Conservation (phyloP, 129 eudicot genomes). For the Deinandra increscens region DNA sequence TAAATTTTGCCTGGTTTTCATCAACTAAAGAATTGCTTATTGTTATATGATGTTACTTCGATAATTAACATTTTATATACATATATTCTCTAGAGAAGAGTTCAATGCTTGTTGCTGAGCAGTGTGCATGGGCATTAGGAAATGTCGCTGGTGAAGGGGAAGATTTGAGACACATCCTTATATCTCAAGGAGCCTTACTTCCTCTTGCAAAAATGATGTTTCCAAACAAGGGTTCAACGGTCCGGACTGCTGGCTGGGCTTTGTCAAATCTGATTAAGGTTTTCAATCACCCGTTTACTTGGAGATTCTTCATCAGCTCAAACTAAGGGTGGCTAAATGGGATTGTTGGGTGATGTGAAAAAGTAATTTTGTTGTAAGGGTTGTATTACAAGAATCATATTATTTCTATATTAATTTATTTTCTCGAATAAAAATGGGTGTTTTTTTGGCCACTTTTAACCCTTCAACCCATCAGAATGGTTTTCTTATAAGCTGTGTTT, state of each 20-base stretch:
- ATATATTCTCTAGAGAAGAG: conserved; percentile 64
- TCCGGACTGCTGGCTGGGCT: conserved; percentile 96
- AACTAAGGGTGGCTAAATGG: background rate
- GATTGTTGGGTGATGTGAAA: background rate
- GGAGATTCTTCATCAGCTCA: conserved; percentile 1
- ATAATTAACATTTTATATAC: conserved; percentile 23
- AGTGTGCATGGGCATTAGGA: conserved; percentile 99
- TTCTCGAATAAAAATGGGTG: background rate
- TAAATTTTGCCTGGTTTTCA: background rate
- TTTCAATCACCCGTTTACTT: conserved; percentile 13
- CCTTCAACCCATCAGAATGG: background rate
- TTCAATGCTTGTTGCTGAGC: conserved; percentile 87
- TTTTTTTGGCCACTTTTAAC: background rate
- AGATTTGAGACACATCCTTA: conserved; percentile 70
- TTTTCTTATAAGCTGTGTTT: background rate
- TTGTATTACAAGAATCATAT: background rate
- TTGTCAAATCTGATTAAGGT: conserved; percentile 95
- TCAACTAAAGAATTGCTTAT: background rate
- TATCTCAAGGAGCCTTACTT: conserved; percentile 82
- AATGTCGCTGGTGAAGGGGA: conserved; percentile 98
- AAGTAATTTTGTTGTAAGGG: background rate
- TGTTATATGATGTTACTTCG: conserved; percentile 2
- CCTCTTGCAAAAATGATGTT: conserved; percentile 97
- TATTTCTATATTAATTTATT: background rate
- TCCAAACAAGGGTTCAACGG: conserved; percentile 89